A percentile compares a stretch with the other conserved stretches of the same genome.
Evolutionary conservation across 2,329 filamentous ascomycete species (phyloP).

Genomic region (Penicillium sp.): DNA sequence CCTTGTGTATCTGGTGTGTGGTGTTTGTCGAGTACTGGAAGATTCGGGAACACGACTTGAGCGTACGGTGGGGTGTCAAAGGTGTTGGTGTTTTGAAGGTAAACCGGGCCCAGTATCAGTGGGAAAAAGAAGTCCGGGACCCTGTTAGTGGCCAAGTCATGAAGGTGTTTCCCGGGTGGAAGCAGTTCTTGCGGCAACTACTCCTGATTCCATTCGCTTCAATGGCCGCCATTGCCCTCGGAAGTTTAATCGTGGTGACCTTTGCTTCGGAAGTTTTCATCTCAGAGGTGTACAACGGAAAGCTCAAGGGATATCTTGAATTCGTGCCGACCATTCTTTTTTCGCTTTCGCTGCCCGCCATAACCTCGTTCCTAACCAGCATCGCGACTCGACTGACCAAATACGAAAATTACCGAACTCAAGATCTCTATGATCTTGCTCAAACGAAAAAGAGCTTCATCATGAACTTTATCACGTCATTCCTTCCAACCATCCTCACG

Average conservation of each 20-base stretch:
- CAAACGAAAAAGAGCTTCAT: constrained; percentile 93
- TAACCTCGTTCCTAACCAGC: constrained; percentile 71
- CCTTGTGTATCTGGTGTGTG: constrained; percentile 81
- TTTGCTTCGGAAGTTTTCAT: constrained; percentile 96
- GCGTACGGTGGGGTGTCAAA: constrained; percentile 83
- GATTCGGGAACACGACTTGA: constrained; percentile 82
- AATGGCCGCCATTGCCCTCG: constrained; percentile 68
- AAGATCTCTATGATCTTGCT: constrained; percentile 77
- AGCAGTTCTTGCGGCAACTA: constrained; percentile 73
- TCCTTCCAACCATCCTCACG: constrained; percentile 86
- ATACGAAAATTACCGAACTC: constrained; percentile 89
- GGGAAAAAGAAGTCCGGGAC: constrained; percentile 75
- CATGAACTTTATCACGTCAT: constrained; percentile 94
- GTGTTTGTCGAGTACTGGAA: constrained; percentile 97
- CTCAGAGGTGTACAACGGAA: constrained; percentile 86
- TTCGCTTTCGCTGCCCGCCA: constrained; percentile 75
- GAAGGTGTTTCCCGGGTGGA: constrained; percentile 71
- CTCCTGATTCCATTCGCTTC: constrained; percentile 84
- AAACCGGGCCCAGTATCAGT: constrained; percentile 73
- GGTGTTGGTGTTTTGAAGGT: constrained; percentile 80
- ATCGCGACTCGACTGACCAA: constrained; percentile 76
- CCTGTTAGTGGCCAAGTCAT: constrained; percentile 77
- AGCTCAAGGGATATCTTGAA: constrained; percentile 77
- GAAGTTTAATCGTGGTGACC: constrained; percentile 77
- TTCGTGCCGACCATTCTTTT: constrained; percentile 88